Percentiles rank a stretch among this genome's conserved stretches.
These are phyloP conservation scores for Rhamnella rubrinervis DNA, from an alignment of 331 rosid species.

Conservation along the genomic window DNA sequence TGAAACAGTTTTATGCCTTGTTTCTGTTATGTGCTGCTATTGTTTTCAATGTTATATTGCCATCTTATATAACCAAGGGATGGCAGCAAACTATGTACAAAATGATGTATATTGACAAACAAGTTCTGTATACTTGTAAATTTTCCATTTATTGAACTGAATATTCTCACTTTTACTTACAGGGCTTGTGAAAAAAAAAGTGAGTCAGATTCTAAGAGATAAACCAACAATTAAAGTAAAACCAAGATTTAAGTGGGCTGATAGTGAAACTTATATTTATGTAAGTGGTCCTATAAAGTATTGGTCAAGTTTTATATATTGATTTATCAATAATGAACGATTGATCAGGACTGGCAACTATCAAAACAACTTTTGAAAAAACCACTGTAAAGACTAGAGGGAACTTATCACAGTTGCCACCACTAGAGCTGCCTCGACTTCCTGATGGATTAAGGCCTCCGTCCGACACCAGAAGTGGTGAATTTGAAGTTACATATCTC, in stretches of 20 bases:
- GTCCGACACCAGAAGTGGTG: constrained; percentile 74
- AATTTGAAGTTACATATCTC: constrained; percentile 82
- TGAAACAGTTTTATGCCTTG: background rate
- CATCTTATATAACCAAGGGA: constrained; percentile 11
- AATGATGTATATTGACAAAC: background rate
- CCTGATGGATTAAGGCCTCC: constrained; percentile 81
- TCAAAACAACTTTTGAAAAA: constrained; percentile 71
- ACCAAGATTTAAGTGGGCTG: no score
- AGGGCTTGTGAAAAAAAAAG: no score
- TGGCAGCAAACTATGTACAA: background rate
- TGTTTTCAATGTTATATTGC: constrained; percentile 7
- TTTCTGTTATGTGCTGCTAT: background rate
- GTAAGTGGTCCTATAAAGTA: no score
- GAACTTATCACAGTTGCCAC: constrained; percentile 79
- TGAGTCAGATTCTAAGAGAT: no score
- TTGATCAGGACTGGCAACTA: constrained; percentile 73
- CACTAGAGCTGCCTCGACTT: constrained; percentile 71
- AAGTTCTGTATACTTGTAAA: constrained; percentile 18
- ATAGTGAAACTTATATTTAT: no score
- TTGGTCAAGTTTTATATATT: no score
- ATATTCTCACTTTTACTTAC: background rate
- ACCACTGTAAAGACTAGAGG: constrained; percentile 83
- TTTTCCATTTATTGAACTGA: background rate
- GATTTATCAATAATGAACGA: no score
- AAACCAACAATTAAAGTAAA: no score